phyloP scores from a whole-genome alignment of 2,329 filamentous ascomycete species.

The Neodidymelliopsis sp. region DNA sequence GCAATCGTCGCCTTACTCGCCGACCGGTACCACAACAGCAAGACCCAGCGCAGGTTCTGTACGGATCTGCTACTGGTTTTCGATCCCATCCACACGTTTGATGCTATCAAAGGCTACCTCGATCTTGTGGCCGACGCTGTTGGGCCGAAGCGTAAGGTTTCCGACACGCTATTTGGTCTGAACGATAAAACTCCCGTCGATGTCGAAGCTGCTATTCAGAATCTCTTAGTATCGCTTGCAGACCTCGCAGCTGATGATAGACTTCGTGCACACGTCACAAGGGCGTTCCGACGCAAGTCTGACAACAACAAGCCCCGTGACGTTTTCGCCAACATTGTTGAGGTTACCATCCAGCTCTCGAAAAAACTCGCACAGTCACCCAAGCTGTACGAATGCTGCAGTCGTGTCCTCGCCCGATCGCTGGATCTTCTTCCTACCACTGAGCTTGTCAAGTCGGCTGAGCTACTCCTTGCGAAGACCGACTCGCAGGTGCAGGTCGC shows the following conservation, averaged over 20 bases:
- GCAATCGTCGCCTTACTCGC: slow-evolving; percentile 87
- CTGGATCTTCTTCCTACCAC: slow-evolving; percentile 83
- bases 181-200: slow-evolving; percentile 55
- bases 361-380: slow-evolving; percentile 63
- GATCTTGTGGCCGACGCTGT: slow-evolving; percentile 78
- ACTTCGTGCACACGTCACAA: slow-evolving; percentile 40
- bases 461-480: slow-evolving; percentile 78
- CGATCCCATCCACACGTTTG: slow-evolving; percentile 75
- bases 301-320: slow-evolving; percentile 38
- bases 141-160: slow-evolving; percentile 75
- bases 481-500: slow-evolving; percentile 78
- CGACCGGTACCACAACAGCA: slow-evolving; percentile 84
- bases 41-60: slow-evolving; percentile 76
- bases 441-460: slow-evolving; percentile 89
- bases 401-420: slow-evolving; percentile 78
- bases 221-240: slow-evolving; percentile 51
- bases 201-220: slow-evolving; percentile 45
- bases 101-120: slow-evolving; percentile 77
- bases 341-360: slow-evolving; percentile 62
- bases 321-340: slow-evolving; percentile 49
- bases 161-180: slow-evolving; percentile 73
- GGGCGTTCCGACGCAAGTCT: slow-evolving; percentile 39
- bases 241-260: slow-evolving; percentile 46
- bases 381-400: slow-evolving; percentile 55
- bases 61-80: slow-evolving; percentile 77